Base-by-base conservation (phyloP, 2,329 filamentous ascomycete species). In the Emergomyces pasteurianus region DNA sequence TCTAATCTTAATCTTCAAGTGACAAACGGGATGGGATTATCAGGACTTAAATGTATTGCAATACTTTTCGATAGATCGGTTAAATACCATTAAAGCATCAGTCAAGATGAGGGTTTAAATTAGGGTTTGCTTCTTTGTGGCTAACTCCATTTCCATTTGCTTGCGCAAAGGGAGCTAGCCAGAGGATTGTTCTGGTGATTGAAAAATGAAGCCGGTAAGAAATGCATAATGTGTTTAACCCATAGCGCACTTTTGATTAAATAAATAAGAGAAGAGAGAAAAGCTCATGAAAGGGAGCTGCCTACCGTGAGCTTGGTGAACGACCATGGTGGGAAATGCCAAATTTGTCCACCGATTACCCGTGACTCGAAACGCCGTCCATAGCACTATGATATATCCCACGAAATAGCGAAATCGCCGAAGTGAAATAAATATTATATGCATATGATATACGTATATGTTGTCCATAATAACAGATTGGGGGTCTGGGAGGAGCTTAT, bases 351-450 rank as follows among this genome's bases (percentile, higher is more conserved):
- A n/a, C 52, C 6, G 12, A 40, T 26, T 12, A 7, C 34, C 8
- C 12, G 21, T n/a, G 34, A 43, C 23, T 28, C 26, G 26, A 34
- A 57, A 57, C 55, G 55, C 55, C 40, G 23, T n/a, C 55, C 40
- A 43, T 46, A 21, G 42, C 34, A 42, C 21, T 26, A 26, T 50
- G n/a, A 52, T 26, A 53, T 36, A 28, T 23, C 80, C 18, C 57
- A 38, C n/a, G 3, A 56, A 49, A 34, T 38, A 50, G n/a, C 18
- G 14, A 36, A 31, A 34, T 79, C 0, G 59, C 61, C 18, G n/a
- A 46, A 8, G 55, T 3, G 36, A 28, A 57, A 21, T 57, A n/a
- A n/a, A n/a, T n/a, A n/a, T n/a, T n/a, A 57, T 46, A 16, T 57
- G 26, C 40, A 57, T 28, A 57, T 43, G 7, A 31, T 43, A 31